Conservation (phyloP, 768 basidiomycete species). For the Candolleomyces aberdarensis region DNA sequence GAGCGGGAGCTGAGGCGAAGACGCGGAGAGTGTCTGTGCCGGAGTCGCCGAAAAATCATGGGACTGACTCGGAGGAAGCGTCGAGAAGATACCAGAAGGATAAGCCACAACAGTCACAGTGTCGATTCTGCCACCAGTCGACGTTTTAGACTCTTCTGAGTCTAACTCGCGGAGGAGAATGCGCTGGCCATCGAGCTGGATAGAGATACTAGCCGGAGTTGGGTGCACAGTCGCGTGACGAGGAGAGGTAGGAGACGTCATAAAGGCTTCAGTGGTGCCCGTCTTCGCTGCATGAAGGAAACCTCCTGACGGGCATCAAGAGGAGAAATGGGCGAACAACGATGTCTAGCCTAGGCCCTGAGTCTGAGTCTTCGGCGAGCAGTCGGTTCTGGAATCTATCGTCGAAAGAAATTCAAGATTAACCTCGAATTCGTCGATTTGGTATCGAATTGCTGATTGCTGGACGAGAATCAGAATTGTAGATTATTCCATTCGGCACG, state of each 20-base stretch:
- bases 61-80: conserved; percentile 1
- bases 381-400: no score
- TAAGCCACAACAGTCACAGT: conserved; percentile 9
- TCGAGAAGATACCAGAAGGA: conserved; percentile 6
- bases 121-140: not conserved
- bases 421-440: no score
- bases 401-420: no score
- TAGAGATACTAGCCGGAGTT: not conserved
- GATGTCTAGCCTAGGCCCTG: no score
- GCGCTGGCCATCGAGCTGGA: not conserved
- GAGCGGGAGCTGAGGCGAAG: no score
- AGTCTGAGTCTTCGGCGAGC: no score
- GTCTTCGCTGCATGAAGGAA: not conserved
- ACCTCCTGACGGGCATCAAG: no score
- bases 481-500: no score
- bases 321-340: no score
- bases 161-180: not conserved
- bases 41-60: not conserved
- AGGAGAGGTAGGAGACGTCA: not conserved
- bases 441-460: no score
- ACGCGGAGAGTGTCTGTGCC: no score
- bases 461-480: no score
- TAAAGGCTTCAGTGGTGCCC: not conserved
- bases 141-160: not conserved
- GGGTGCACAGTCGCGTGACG: not conserved